Base-by-base conservation (phyloP, 306 rosid genomes). In the Trichosanthes truncata region DNA sequence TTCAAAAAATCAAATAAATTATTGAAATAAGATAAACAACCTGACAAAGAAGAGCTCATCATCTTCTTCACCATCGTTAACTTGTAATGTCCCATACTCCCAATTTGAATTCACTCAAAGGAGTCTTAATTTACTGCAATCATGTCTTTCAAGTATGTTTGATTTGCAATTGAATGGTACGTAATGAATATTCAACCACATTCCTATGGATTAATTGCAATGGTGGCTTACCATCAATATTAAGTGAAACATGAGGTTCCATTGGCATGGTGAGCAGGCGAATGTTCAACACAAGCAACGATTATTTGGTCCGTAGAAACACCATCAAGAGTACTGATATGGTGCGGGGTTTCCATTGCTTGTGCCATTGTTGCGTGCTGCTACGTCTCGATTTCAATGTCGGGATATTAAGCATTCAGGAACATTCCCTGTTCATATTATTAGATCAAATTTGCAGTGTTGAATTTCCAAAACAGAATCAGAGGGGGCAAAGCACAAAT, bases 381-480 rank as follows among this genome's bases (percentile, higher is more conserved):
- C 53, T 87, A 85, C 74, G 12, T 83, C 12, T 35, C 80, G 0
- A 92, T 91, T 60, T 74, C 92, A 6, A 3, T 84, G 0, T 49
- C 88, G 60, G 89, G 96, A 1, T 91, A 59, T 40, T 87, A 92
- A 89, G 93, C 87, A 21, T 84, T 85, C 26, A 89, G 92, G 41
- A 41, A 21, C 33, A 40, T 40, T 67, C 18, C 52, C 75, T 40
- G 17, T n/a, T 43, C 15, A 40, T 68, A 40, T 10, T 33, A 38
- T 10, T 33, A 38, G 25, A 68, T n/a, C 52, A n/a, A 38, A 68
- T n/a, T 40, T 4, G 4, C 17, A 20, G 26, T 9, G 33, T n/a
- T 40, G 75, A 68, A 40, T 68, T 40, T 68, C 23, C 74, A 40
- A 38, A 67, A 41, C 31, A 8, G 38, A 38, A n/a, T 20, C 31